Conservation (phyloP, 306 rosid species). For the Dryas alaskensis region DNA sequence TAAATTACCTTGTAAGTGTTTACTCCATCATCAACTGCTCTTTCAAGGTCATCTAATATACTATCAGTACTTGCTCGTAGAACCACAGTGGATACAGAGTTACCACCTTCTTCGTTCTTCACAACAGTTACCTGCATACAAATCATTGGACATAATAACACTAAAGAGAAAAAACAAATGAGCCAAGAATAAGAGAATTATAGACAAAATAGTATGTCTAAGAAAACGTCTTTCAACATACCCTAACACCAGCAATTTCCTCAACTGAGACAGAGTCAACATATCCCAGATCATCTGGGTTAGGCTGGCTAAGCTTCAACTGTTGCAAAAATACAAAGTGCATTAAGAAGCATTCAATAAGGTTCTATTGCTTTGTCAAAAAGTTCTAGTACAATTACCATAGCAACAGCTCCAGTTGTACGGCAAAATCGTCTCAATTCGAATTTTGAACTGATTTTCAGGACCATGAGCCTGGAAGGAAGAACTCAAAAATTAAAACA, state of each 20-base stretch:
- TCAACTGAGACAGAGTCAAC: constrained; percentile 79
- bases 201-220: not conserved
- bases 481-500: constrained; percentile 23
- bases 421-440: constrained; percentile 94
- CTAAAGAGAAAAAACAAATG: not conserved
- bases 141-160: constrained; percentile 5
- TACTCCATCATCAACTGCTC: constrained; percentile 96
- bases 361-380: constrained; percentile 1
- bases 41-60: constrained; percentile 86
- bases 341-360: constrained; percentile 18
- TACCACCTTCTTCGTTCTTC: constrained; percentile 86
- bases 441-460: constrained; percentile 89
- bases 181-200: not conserved
- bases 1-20: constrained; percentile 80
- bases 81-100: constrained; percentile 75
- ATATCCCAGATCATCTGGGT: constrained; percentile 86
- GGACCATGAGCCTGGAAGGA: constrained; percentile 82
- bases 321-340: constrained; percentile 34
- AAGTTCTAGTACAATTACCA: constrained; percentile 41
- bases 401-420: constrained; percentile 79
- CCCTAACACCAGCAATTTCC: constrained; percentile 94
- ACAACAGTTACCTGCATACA: constrained; percentile 60
- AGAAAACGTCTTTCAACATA: constrained; percentile 32
- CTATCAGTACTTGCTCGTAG: constrained; percentile 89
- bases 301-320: constrained; percentile 94